phyloP scores from a whole-genome alignment of 768 basidiomycete genomes.

The Naganishia kalamii region DNA sequence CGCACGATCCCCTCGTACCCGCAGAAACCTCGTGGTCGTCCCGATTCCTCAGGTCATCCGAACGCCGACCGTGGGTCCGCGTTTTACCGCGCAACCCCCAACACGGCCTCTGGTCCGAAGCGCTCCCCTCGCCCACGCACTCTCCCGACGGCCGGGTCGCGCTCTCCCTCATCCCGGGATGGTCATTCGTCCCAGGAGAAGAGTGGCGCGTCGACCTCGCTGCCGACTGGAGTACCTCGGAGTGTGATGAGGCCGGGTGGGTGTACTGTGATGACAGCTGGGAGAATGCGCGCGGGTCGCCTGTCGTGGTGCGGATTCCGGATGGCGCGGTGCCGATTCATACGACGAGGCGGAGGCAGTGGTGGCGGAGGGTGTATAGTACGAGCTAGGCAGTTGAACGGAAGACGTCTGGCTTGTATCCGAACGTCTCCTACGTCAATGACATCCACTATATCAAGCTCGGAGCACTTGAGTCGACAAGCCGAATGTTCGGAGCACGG shows the following conservation, averaged over 20 bases:
- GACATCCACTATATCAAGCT: too few relatives aligned
- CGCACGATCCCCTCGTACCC: neutral
- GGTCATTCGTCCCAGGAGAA: slow-evolving; percentile 39
- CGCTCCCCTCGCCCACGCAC: neutral
- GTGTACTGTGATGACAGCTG: slow-evolving; percentile 45
- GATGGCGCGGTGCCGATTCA: slow-evolving; percentile 27
- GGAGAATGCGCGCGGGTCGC: slow-evolving; percentile 4
- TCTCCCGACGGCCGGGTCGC: slow-evolving; percentile 25
- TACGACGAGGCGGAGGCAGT: slow-evolving; percentile 33
- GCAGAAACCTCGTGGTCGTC: neutral
- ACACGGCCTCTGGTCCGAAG: neutral
- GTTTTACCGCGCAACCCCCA: slow-evolving; percentile 33
- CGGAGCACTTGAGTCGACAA: too few relatives aligned
- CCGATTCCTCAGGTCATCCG: slow-evolving; percentile 17
- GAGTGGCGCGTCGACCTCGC: slow-evolving; percentile 43
- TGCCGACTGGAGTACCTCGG: slow-evolving; percentile 37
- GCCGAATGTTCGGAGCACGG: too few relatives aligned
- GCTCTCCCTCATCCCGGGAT: slow-evolving; percentile 34
- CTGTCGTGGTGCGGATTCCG: slow-evolving; percentile 26
- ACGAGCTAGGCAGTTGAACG: too few relatives aligned
- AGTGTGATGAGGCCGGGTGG: slow-evolving; percentile 42
- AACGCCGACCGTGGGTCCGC: slow-evolving; percentile 35
- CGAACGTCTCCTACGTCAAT: too few relatives aligned
- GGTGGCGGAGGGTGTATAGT: slow-evolving; percentile 42
- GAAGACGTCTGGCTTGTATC: too few relatives aligned